Base-by-base conservation (phyloP, 306 rosid genomes). In the Corylus heterophylla region DNA sequence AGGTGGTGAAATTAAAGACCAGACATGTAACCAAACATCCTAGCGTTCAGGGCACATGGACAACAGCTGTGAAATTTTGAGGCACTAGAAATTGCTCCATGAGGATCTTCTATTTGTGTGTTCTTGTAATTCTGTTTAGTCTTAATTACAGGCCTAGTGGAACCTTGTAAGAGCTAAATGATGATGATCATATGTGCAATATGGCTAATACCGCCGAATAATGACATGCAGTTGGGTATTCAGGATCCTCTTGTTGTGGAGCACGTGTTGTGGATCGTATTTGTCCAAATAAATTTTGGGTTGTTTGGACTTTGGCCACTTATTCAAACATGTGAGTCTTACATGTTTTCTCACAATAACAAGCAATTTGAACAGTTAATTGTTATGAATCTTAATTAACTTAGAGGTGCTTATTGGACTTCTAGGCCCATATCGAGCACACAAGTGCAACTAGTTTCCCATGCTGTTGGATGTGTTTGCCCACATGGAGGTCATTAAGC, bases 41-140 rank as follows among this genome's bases (percentile, higher is more conserved):
- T 9, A 94, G 97, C 31, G 97, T 91, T 79, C 98, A 92, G 87
- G 97, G 98, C 71, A 94, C 97, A 76, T 94, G 97, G 98, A 89
- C 93, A 54, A 94, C 97, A n/a, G 89, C 79, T 35, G 73, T 86
- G 77, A 81, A 84, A 77, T 91, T 83, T 79, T 92, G 85, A 87
- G 74, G 78, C 27, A 45, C 70, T 22, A 31, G 69, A 77, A 71
- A 55, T 71, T 42, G 74, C 29, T 63, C 61, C 31, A 58, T 44
- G 70, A 81, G 77, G 45, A 77, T 79, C 55, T 62, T 31, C 71
- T 62, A 45, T 54, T 81, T 75, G 74, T 37, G 52, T 70, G 51
- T 47, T 73, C 27, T 39, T 37, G 37, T 55, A 49, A 62, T 37
- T 76, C 10, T 14, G 12, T 71, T 54, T 44, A 51, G 39, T 71